Evolutionary conservation across 345 rosid species (phyloP).

Genomic region (Gossypioides kirkii): DNA sequence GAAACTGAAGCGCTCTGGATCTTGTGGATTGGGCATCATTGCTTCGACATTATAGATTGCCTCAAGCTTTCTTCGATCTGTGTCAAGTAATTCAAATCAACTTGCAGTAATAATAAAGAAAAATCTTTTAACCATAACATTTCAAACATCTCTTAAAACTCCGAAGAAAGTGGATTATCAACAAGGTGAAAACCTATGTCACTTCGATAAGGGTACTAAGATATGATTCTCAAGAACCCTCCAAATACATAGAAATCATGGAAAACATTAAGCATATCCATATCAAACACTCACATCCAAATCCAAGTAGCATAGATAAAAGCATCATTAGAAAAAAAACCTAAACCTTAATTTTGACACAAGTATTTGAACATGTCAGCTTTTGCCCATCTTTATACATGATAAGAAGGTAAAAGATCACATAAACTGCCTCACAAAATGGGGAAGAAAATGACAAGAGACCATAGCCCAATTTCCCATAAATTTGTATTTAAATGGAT

Average conservation of each 20-base stretch:
- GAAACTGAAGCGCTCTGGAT: slow-evolving; percentile 90
- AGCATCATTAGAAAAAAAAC: too few relatives aligned
- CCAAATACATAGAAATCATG: too few relatives aligned
- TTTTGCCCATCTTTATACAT: neutral
- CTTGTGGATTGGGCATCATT: slow-evolving; percentile 73
- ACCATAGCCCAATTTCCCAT: neutral
- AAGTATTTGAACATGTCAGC: neutral
- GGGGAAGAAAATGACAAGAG: neutral
- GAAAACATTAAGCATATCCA: neutral
- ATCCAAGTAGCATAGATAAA: neutral
- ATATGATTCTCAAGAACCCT: too few relatives aligned
- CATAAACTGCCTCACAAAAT: neutral
- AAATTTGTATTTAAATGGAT: too few relatives aligned
- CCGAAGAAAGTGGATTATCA: too few relatives aligned
- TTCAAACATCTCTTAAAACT: too few relatives aligned
- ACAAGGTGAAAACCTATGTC: too few relatives aligned
- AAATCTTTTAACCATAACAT: neutral
- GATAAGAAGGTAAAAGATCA: neutral
- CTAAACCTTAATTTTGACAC: neutral
- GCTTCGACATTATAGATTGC: slow-evolving; percentile 53
- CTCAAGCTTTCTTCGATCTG: slow-evolving; percentile 72
- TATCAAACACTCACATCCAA: neutral
- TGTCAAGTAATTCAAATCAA: neutral
- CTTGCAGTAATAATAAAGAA: neutral
- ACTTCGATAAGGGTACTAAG: too few relatives aligned